Base-by-base conservation (phyloP, 768 basidiomycete species). In the Macrolepiota albuminosa region DNA sequence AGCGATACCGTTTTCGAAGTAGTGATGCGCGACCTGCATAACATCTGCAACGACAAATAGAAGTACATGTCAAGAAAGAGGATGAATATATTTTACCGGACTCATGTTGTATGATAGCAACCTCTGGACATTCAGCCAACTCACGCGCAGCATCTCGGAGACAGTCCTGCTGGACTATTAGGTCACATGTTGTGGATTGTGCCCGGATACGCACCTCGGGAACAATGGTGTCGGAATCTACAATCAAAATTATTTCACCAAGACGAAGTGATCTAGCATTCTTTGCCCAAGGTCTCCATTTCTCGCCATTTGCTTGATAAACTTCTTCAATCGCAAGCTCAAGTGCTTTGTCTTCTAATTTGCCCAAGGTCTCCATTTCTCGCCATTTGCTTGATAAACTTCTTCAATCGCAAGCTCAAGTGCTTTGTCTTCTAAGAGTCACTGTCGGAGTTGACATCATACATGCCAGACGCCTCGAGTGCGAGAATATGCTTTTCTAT, bases 61-160 rank as follows among this genome's bases (percentile, higher is more conserved):
- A 18, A 63, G 34, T 39, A 46, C 10, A 29, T 6, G 16, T 21
- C 40, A 26, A 1, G 29, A 3, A 7, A 33, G 29, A 45, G 33
- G 48, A 42, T 11, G 16, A 11, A 48, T 34, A 48, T 36, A 46
- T 69, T 76, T 55, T 63, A 85, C 87, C 90, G 6, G 89, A 92
- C 67, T 90, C 89, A 69, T 96, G 93, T 69, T 95, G 93, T 56
- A 96, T 88, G 74, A 96, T 93, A 1, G 85, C 91, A 36, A 94
- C 84, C 47, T 93, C 87, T 0, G 89, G 91, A 63, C 87, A 88
- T 71, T 89, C 87, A 18, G 84, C 76, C 60, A 96, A 80, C 69
- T 96, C 93, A 42, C 90, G 84, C 6, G 91, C 93, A 0, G 93
- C 93, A 74, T 95, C 93, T 58, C 91, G 82, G 71, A 96, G 86